These are phyloP conservation scores for Pyracantha coccinea DNA, from an alignment of 331 rosid genomes.

Conservation along the genomic window DNA sequence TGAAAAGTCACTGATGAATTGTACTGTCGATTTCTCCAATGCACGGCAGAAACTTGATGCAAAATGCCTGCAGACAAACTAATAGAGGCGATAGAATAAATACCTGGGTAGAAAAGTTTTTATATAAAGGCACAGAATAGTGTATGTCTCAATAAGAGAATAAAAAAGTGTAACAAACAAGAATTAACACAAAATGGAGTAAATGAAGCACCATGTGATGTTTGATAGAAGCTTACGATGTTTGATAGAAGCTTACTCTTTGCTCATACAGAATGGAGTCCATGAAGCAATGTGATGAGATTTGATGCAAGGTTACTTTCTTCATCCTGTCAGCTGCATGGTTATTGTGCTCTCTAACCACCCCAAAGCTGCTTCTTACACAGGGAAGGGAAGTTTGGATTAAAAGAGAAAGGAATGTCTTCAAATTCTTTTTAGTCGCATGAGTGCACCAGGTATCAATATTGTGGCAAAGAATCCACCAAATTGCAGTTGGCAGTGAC, in stretches of 20 bases:
- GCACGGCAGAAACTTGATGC: slow-evolving; percentile 60
- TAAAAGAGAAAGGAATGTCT: slow-evolving; percentile 53
- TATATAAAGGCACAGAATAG: slow-evolving; percentile 1
- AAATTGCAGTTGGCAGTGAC: slow-evolving; percentile 62
- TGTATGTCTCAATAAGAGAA: slow-evolving; percentile 1
- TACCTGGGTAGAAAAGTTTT: slow-evolving; percentile 1
- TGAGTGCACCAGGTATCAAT: slow-evolving; percentile 74
- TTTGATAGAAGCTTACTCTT: slow-evolving; percentile 45
- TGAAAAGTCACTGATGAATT: slow-evolving; percentile 22
- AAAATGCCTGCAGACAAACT: slow-evolving; percentile 78
- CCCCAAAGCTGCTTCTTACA: slow-evolving; percentile 30
- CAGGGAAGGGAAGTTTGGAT: slow-evolving; percentile 41
- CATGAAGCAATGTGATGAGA: slow-evolving; percentile 57
- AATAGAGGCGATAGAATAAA: slow-evolving; percentile 36
- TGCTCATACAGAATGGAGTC: slow-evolving; percentile 65
- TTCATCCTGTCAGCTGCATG: slow-evolving; percentile 30
- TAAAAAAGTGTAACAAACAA: slow-evolving; percentile 8
- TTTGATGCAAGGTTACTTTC: slow-evolving; percentile 49
- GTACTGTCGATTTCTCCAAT: slow-evolving; percentile 44
- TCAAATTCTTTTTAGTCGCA: slow-evolving; percentile 65
- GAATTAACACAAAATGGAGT: neutral
- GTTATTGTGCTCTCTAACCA: slow-evolving; percentile 18
- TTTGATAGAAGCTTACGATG: slow-evolving; percentile 40
- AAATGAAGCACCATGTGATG: neutral
- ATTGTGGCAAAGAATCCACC: slow-evolving; percentile 81